Evolutionary conservation across 176 grass and related monocot species (phyloP).

Genomic region (Carex scoparia): DNA sequence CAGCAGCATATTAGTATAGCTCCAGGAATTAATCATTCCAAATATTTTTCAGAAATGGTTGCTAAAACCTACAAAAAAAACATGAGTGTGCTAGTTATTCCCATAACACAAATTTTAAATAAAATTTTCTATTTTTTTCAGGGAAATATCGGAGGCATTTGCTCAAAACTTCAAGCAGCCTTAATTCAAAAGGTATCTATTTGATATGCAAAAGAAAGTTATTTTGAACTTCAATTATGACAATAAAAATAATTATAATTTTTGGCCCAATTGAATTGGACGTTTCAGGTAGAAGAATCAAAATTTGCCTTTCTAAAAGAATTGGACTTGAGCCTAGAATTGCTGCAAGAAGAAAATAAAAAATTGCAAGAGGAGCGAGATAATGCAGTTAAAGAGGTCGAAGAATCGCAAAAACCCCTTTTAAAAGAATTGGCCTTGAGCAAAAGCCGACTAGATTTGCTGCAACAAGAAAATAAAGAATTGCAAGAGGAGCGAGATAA

Average conservation of each 20-base stretch:
- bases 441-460: background rate
- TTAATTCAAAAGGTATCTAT: background rate
- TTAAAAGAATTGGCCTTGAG: slow-evolving; percentile 6
- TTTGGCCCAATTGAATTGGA: background rate
- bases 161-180: background rate
- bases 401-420: slow-evolving; percentile 9
- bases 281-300: slow-evolving; percentile 9
- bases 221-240: background rate
- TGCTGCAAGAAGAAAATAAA: slow-evolving; percentile 17
- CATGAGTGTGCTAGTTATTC: background rate
- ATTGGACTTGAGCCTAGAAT: background rate
- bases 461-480: slow-evolving; percentile 24
- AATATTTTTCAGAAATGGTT: background rate
- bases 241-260: background rate
- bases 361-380: slow-evolving; percentile 36
- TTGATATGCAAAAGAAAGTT: background rate
- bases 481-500: slow-evolving; percentile 35
- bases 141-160: background rate
- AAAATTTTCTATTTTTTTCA: background rate
- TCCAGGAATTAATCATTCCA: too few species aligned
- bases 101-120: background rate
- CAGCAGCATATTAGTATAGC: background rate
- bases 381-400: slow-evolving; percentile 28
- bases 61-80: background rate
- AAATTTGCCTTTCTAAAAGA: slow-evolving; percentile 22